Evolutionary conservation across 495 filamentous ascomycete species (phyloP).

Genomic region (Aspergillus panamensis): DNA sequence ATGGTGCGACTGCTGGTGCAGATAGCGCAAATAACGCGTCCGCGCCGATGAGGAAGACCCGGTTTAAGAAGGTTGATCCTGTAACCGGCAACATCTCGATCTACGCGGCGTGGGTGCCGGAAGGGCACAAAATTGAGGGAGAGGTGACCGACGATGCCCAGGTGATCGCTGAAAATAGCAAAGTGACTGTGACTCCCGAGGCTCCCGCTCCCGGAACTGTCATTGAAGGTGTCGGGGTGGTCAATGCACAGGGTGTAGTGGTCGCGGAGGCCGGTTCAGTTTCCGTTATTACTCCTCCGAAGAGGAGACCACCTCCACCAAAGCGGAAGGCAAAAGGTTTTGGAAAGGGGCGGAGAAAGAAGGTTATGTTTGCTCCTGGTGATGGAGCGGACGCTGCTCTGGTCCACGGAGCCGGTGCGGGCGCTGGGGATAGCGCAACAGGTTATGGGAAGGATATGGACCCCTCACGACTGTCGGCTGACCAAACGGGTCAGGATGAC

Average conservation of each 20-base stretch:
- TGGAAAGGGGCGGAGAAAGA: slow-evolving; percentile 67
- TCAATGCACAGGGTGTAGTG: slow-evolving; percentile 59
- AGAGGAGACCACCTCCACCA: slow-evolving; percentile 67
- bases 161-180: slow-evolving; percentile 29
- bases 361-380: slow-evolving; percentile 51
- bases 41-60: slow-evolving; percentile 64
- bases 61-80: slow-evolving; percentile 70
- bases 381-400: slow-evolving; percentile 38
- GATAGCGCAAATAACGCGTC: slow-evolving; percentile 39
- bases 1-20: slow-evolving; percentile 43
- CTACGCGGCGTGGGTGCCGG: slow-evolving; percentile 74
- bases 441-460: slow-evolving; percentile 36
- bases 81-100: slow-evolving; percentile 70
- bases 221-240: slow-evolving; percentile 59
- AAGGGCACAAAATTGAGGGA: slow-evolving; percentile 77
- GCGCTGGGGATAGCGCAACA: slow-evolving; percentile 18
- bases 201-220: slow-evolving; percentile 55
- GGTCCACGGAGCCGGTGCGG: slow-evolving; percentile 33
- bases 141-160: slow-evolving; percentile 62
- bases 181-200: slow-evolving; percentile 40
- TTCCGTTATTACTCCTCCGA: slow-evolving; percentile 43
- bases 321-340: slow-evolving; percentile 70
- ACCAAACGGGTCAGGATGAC: slow-evolving; percentile 43
- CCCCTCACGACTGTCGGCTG: slow-evolving; percentile 33
- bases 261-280: slow-evolving; percentile 50